These are phyloP conservation scores for Eimeria praecox DNA, from an alignment of 169 alveolate species.

Conservation along the genomic window DNA sequence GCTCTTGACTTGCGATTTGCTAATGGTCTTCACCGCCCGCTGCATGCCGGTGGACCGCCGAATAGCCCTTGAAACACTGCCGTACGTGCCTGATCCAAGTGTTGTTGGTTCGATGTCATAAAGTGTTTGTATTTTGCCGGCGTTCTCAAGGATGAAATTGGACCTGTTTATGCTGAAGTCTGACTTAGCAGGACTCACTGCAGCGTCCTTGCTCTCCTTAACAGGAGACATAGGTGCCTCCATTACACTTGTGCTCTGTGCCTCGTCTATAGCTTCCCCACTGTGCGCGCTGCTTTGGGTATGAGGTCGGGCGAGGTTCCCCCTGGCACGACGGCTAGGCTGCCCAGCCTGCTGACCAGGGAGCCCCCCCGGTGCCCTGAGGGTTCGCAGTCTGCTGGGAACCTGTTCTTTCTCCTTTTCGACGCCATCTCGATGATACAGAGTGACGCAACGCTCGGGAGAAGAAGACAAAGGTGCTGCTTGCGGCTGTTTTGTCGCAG, in stretches of 20 bases:
- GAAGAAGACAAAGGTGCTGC: slow-evolving; percentile 4
- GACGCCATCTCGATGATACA: neutral
- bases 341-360: neutral
- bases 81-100: slow-evolving; percentile 92
- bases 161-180: slow-evolving; percentile 85
- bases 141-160: slow-evolving; percentile 85
- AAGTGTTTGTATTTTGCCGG: slow-evolving; percentile 80
- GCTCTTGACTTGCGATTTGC: slow-evolving; percentile 92
- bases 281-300: neutral
- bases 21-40: slow-evolving; percentile 93
- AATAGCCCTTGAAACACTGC: slow-evolving; percentile 90
- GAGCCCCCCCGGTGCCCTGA: slow-evolving; percentile 56
- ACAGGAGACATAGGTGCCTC: neutral
- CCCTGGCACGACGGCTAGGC: neutral
- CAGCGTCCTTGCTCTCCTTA: slow-evolving; percentile 27
- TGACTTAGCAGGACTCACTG: neutral
- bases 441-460: slow-evolving; percentile 59
- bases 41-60: slow-evolving; percentile 86
- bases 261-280: neutral
- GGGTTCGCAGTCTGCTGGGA: slow-evolving; percentile 41
- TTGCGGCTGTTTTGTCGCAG: neutral
- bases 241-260: neutral
- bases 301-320: slow-evolving; percentile 42
- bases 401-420: slow-evolving; percentile 19
- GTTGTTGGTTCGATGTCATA: slow-evolving; percentile 84